A percentile compares a stretch with the other conserved stretches of the same genome.
phyloP scores from a whole-genome alignment of 495 filamentous ascomycete genomes.

The Aspergillus sparsus region DNA sequence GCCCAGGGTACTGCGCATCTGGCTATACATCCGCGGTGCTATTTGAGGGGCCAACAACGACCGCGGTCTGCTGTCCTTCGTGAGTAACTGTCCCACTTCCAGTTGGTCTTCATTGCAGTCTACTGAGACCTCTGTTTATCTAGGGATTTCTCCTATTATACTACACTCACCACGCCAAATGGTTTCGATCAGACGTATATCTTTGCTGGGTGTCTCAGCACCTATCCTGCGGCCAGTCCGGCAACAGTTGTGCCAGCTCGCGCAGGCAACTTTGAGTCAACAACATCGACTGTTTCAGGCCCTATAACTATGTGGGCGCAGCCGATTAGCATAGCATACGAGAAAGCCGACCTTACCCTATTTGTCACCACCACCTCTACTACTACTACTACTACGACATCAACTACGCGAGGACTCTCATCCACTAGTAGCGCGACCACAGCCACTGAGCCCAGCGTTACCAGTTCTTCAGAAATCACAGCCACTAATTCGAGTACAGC shows the following conservation, averaged over 20 bases:
- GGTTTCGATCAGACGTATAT: neutral
- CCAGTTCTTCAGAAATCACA: too few relatives aligned
- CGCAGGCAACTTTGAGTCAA: conserved; percentile 7
- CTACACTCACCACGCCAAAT: neutral
- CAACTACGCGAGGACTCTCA: too few relatives aligned
- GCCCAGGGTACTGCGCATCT: conserved; percentile 25
- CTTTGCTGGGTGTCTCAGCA: conserved; percentile 17
- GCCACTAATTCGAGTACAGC: too few relatives aligned
- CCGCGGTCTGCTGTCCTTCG: conserved; percentile 26
- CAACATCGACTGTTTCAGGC: conserved; percentile 12
- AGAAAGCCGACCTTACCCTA: conserved; percentile 14
- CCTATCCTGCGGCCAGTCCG: neutral
- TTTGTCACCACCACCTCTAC: conserved; percentile 12
- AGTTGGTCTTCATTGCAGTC: too few relatives aligned
- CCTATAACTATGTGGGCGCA: conserved; percentile 35
- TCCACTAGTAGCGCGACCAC: too few relatives aligned
- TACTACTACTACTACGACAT: too few relatives aligned
- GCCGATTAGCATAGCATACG: conserved; percentile 20
- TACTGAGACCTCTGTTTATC: neutral
- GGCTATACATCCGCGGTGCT: conserved; percentile 26
- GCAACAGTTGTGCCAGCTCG: conserved; percentile 20
- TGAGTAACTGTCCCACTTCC: too few relatives aligned
- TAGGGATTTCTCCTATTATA: conserved; percentile 12
- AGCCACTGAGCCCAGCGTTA: too few relatives aligned
- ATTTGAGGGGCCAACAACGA: conserved; percentile 13